These are phyloP conservation scores for Acorus gramineus DNA, from an alignment of 106 monocot genomes.

Conservation along the genomic window DNA sequence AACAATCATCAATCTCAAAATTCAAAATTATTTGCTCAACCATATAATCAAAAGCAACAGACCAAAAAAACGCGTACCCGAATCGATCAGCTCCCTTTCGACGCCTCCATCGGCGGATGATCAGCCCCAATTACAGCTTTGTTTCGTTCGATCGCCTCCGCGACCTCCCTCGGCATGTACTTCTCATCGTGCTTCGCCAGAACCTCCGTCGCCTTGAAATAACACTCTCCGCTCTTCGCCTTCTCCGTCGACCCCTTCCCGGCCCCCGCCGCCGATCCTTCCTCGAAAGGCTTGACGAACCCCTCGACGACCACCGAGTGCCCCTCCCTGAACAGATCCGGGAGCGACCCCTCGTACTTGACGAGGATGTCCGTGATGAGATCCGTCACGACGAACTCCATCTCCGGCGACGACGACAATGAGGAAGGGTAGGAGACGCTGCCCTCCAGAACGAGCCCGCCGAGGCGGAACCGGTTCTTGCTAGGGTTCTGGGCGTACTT, in stretches of 20 bases:
- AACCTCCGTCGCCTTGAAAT: constrained; percentile 78
- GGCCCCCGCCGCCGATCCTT: constrained; percentile 2
- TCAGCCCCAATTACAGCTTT: constrained; percentile 70
- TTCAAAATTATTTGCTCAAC: too few relatives aligned
- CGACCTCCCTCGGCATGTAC: constrained; percentile 98
- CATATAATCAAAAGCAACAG: too few relatives aligned
- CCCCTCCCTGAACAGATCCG: constrained; percentile 94
- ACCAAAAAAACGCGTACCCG: too few relatives aligned
- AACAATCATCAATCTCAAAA: too few relatives aligned
- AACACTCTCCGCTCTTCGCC: constrained; percentile 55
- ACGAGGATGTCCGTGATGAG: constrained; percentile 89
- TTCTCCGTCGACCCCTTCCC: constrained; percentile 25
- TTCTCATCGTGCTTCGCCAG: constrained; percentile 99
- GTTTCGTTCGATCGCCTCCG: constrained; percentile 76
- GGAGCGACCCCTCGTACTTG: constrained; percentile 71
- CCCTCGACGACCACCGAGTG: constrained; percentile 97
- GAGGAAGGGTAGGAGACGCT: constrained; percentile 51
- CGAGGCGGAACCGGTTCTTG: constrained; percentile 77
- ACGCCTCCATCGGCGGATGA: too few relatives aligned
- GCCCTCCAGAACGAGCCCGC: constrained; percentile 91
- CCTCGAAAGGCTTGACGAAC: constrained; percentile 41
- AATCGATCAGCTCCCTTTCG: too few relatives aligned
- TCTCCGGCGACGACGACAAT: constrained; percentile 37
- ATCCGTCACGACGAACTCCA: constrained; percentile 98
- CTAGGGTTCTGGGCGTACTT: constrained; percentile 49